Percentiles rank a stretch among this genome's conserved stretches.
Evolutionary conservation across 2,329 filamentous ascomycete genomes (phyloP).

Genomic region (Ascocoryne sarcoides): DNA sequence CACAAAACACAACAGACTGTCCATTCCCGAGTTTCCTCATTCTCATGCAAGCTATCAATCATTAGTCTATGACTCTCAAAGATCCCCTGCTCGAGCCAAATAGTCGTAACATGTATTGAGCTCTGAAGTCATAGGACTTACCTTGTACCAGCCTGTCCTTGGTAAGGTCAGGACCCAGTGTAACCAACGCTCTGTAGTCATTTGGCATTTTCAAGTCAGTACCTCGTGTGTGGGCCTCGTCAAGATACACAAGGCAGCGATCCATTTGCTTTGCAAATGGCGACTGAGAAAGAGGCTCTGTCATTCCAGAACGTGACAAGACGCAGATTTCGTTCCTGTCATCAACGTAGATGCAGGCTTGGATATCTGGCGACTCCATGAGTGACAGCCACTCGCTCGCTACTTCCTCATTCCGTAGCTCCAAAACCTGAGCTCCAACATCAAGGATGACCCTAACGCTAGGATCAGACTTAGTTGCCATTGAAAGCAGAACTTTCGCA

Average conservation of each 20-base stretch:
- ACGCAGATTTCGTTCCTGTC: slow-evolving; percentile 50
- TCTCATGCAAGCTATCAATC: slow-evolving; percentile 54
- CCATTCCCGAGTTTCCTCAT: slow-evolving; percentile 60
- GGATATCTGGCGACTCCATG: slow-evolving; percentile 14
- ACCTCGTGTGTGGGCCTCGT: slow-evolving; percentile 62
- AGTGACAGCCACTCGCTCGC: slow-evolving; percentile 44
- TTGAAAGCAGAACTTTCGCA: slow-evolving; percentile 36
- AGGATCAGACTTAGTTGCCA: slow-evolving; percentile 33
- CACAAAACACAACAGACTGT: slow-evolving; percentile 54
- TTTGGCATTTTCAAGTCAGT: slow-evolving; percentile 56
- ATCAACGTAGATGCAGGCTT: slow-evolving; percentile 50
- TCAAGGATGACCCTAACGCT: slow-evolving; percentile 55
- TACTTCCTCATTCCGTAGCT: slow-evolving; percentile 50
- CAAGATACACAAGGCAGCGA: slow-evolving; percentile 56
- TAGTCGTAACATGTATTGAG: too few relatives aligned
- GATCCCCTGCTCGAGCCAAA: neutral
- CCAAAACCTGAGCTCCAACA: slow-evolving; percentile 61
- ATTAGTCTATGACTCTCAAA: slow-evolving; percentile 4
- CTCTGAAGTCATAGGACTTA: too few relatives aligned
- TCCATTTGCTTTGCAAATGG: slow-evolving; percentile 48
- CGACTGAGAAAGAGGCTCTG: slow-evolving; percentile 47
- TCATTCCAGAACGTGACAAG: slow-evolving; percentile 37
- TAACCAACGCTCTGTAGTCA: slow-evolving; percentile 55
- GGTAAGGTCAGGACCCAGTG: slow-evolving; percentile 52
- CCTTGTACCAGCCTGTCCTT: slow-evolving; percentile 65